A percentile compares a stretch with the other conserved stretches of the same genome.
Conservation (phyloP, 208 protist species). For the Trypanosoma lewisi region DNA sequence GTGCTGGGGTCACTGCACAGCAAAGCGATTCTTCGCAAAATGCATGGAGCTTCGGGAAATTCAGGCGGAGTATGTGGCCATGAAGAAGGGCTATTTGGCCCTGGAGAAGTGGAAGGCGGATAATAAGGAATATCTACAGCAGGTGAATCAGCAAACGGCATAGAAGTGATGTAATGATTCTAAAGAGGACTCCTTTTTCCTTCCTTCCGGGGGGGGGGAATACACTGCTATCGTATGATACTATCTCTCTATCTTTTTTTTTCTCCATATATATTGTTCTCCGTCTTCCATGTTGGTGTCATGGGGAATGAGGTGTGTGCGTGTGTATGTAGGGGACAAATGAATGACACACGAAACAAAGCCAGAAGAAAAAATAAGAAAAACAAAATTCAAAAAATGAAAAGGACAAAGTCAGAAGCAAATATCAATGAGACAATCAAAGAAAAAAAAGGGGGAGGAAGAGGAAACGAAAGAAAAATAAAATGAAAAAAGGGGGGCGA, state of each 20-base stretch:
- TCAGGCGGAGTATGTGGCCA: constrained; percentile 37
- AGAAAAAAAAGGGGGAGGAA: neutral
- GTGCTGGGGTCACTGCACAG: constrained; percentile 63
- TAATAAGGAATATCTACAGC: neutral
- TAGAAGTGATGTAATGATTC: neutral
- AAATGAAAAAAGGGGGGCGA: neutral
- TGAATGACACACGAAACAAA: too few relatives aligned
- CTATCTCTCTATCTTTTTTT: too few relatives aligned
- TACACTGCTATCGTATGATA: too few relatives aligned
- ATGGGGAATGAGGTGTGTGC: too few relatives aligned
- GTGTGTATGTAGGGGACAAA: too few relatives aligned
- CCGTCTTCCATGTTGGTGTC: too few relatives aligned
- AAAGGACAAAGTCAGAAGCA: neutral
- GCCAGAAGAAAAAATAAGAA: constrained; percentile 10
- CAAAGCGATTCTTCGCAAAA: constrained; percentile 72
- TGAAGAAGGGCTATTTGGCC: constrained; percentile 32
- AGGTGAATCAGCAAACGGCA: neutral
- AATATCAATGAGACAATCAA: neutral
- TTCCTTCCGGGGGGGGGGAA: too few relatives aligned
- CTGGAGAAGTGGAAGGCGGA: constrained; percentile 53
- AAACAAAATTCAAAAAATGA: neutral
- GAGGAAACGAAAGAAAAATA: neutral
- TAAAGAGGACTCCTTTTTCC: too few relatives aligned
- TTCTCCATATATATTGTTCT: too few relatives aligned
- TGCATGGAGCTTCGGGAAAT: constrained; percentile 72